A percentile compares a stretch with the other conserved stretches of the same genome.
phyloP scores from a whole-genome alignment of 2,329 filamentous ascomycete species.

The Aspergillus pseudonomiae region DNA sequence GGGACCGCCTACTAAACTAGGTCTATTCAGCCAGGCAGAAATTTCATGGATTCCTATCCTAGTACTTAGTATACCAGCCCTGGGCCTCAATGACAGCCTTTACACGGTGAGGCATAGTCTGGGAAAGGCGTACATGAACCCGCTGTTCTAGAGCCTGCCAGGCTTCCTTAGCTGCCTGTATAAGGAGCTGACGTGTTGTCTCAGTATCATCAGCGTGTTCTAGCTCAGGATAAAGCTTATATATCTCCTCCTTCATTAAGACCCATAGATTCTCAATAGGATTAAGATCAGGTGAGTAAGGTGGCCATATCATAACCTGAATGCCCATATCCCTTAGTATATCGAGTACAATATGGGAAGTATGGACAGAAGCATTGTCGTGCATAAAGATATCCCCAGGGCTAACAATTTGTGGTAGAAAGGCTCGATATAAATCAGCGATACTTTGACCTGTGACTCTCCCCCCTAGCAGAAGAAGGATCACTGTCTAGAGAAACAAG shows the following conservation, averaged over 20 bases:
- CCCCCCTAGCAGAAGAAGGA: conserved; percentile 4
- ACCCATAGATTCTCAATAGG: conserved; percentile 23
- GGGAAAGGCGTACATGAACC: conserved; percentile 8
- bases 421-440: conserved; percentile 14
- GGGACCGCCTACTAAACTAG: background rate
- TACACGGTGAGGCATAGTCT: conserved; percentile 18
- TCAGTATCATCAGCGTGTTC: too few species aligned
- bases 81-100: conserved; percentile 17
- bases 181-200: background rate
- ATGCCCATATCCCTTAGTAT: conserved; percentile 11
- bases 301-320: conserved; percentile 18
- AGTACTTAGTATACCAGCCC: conserved; percentile 22
- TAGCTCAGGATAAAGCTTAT: too few species aligned
- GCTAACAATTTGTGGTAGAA: conserved; percentile 15
- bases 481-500: conserved; percentile 11
- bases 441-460: conserved; percentile 16
- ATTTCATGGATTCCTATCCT: background rate
- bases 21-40: background rate
- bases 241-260: background rate
- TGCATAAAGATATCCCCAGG: conserved; percentile 21
- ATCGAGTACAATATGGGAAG: conserved; percentile 12
- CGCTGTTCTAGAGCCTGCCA: conserved; percentile 9
- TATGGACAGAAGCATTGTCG: conserved; percentile 18
- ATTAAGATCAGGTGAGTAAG: conserved; percentile 20
- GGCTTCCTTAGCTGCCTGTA: background rate